Percentiles rank a stretch among this genome's conserved stretches.
phyloP scores from a whole-genome alignment of 805 yeast genomes.

The Ogataea kodamae region DNA sequence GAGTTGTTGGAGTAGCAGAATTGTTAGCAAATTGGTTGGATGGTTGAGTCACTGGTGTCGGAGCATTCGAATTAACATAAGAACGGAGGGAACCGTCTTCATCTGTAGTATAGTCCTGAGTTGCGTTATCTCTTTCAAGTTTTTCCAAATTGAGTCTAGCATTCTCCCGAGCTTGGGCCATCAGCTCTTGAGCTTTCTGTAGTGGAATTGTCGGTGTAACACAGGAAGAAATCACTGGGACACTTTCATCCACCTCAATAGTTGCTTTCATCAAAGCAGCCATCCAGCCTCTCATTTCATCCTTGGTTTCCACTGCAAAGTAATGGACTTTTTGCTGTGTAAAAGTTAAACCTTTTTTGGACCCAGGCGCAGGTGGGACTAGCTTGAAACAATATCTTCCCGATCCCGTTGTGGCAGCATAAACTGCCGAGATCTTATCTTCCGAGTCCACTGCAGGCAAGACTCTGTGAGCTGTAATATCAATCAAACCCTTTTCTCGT shows the following conservation, averaged over 20 bases:
- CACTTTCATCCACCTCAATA: conserved; percentile 88
- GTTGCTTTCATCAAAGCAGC: conserved; percentile 93
- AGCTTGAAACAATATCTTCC: conserved; percentile 92
- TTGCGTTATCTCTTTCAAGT: conserved; percentile 36
- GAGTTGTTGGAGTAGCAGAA: conserved; percentile 32
- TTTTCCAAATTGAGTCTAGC: conserved; percentile 51
- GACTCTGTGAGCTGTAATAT: conserved; percentile 91
- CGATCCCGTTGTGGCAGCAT: conserved; percentile 90
- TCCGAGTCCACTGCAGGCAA: conserved; percentile 74
- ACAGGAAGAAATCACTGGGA: conserved; percentile 89
- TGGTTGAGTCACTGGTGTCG: conserved; percentile 23
- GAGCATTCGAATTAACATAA: conserved; percentile 14
- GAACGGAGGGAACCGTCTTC: conserved; percentile 18
- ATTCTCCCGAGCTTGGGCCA: conserved; percentile 78
- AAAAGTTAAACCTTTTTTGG: conserved; percentile 89
- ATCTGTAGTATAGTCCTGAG: conserved; percentile 16
- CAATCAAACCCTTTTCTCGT: conserved; percentile 88
- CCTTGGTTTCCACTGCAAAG: conserved; percentile 89
- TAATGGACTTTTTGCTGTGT: conserved; percentile 95
- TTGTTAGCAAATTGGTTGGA: conserved; percentile 22
- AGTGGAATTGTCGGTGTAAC: conserved; percentile 93
- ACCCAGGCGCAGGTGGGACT: conserved; percentile 97
- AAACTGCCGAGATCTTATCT: conserved; percentile 74
- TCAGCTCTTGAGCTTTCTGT: conserved; percentile 79
- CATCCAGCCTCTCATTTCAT: conserved; percentile 94